A percentile compares a stretch with the other conserved stretches of the same genome.
Evolutionary conservation across 2,329 filamentous ascomycete genomes (phyloP).

Genomic region (Alternaria incomplexa): DNA sequence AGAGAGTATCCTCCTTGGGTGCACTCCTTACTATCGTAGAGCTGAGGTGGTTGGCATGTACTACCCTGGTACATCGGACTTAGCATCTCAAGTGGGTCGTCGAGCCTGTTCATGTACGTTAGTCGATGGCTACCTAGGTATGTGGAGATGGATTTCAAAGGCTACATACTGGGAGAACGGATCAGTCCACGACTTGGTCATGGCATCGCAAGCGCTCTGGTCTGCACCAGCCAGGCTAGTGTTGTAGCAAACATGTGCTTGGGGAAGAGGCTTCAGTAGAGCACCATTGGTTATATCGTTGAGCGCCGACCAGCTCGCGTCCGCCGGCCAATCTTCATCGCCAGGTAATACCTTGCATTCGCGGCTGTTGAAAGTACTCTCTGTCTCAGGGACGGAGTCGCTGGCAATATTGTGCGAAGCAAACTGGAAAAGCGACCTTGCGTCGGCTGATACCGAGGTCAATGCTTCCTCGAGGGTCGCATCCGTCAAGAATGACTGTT

Average conservation of each 20-base stretch:
- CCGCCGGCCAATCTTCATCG: not conserved
- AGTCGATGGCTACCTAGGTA: not conserved
- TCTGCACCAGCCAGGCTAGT: not conserved
- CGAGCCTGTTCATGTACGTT: slow-evolving; percentile 23
- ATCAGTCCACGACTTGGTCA: not conserved
- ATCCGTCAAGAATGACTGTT: not conserved
- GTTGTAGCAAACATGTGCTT: not conserved
- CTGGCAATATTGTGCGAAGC: not conserved
- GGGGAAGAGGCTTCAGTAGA: not conserved
- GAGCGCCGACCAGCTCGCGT: not conserved
- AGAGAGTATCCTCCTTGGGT: slow-evolving; percentile 34
- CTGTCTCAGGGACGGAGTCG: not conserved
- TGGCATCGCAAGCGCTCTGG: not conserved
- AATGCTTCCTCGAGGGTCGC: not conserved
- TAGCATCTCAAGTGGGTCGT: slow-evolving; percentile 33
- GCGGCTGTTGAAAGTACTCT: not conserved
- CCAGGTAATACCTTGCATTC: not conserved
- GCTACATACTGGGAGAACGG: not conserved
- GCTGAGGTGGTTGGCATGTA: slow-evolving; percentile 32
- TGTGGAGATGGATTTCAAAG: too few species aligned
- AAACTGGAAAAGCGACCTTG: not conserved
- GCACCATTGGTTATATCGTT: not conserved
- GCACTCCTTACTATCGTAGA: slow-evolving; percentile 30
- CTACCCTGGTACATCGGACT: slow-evolving; percentile 36
- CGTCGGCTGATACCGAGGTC: not conserved